phyloP scores from a whole-genome alignment of 331 rosid genomes.

The Acacia pycnantha region DNA sequence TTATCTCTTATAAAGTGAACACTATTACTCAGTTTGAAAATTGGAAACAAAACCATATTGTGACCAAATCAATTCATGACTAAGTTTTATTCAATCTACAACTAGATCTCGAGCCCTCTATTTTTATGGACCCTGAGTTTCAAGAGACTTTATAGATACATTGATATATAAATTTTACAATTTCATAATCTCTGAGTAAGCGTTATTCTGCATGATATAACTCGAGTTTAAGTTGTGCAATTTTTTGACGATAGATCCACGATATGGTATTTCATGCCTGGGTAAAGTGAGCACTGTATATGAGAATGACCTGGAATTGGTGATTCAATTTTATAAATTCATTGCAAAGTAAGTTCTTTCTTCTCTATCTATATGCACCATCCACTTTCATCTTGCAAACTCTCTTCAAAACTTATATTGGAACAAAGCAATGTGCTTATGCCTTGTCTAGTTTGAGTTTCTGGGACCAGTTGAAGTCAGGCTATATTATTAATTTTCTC shows the following conservation, averaged over 20 bases:
- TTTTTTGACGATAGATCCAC: conserved; percentile 55
- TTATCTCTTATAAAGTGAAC: conserved; percentile 3
- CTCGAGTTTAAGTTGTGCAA: background rate
- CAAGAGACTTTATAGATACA: background rate
- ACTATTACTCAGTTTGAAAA: background rate
- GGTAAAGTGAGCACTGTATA: conserved; percentile 63
- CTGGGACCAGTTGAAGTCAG: background rate
- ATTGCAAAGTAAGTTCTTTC: conserved; percentile 52
- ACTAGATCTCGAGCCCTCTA: background rate
- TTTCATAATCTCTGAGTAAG: background rate
- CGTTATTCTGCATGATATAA: background rate
- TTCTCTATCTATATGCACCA: background rate
- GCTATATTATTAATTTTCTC: background rate
- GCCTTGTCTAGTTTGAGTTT: conserved; percentile 11
- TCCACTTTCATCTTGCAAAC: background rate
- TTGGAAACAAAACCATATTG: background rate
- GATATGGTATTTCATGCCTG: conserved; percentile 71
- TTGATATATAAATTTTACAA: background rate
- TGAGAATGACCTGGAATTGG: conserved; percentile 74
- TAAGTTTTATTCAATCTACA: background rate
- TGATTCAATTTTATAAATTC: conserved; percentile 66
- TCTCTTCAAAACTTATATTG: conserved; percentile 7
- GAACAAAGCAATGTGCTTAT: background rate
- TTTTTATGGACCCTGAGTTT: background rate
- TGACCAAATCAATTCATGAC: background rate